Evolutionary conservation across 129 eudicot genomes (phyloP).

Genomic region (Escallonia rubra): DNA sequence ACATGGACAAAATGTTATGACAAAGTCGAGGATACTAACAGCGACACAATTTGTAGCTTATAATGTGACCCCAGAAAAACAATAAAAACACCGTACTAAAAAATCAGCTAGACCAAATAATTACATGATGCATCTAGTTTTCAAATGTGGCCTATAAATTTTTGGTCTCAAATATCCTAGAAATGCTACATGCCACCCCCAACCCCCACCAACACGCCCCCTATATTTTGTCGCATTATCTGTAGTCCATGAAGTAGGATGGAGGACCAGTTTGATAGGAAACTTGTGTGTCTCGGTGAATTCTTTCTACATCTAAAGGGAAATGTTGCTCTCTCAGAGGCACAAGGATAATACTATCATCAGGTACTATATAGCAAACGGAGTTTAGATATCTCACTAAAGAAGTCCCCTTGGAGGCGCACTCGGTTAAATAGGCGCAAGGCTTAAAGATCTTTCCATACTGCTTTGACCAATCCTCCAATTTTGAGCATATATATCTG

Average conservation of each 20-base stretch:
- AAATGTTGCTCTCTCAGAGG: no score
- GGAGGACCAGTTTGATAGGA: neutral
- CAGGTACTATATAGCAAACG: neutral
- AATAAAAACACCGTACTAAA: no score
- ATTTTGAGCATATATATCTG: slow-evolving; percentile 31
- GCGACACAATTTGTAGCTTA: no score
- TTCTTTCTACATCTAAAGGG: no score
- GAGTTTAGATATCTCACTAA: slow-evolving; percentile 15
- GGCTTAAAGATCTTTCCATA: slow-evolving; percentile 46
- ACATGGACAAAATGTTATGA: no score
- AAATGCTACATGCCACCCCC: neutral
- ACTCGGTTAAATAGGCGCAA: slow-evolving; percentile 34
- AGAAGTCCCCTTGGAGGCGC: slow-evolving; percentile 16
- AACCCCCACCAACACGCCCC: neutral
- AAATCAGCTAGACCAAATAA: no score
- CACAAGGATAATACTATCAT: neutral
- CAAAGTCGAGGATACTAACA: no score
- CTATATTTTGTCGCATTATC: neutral
- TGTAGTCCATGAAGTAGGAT: neutral
- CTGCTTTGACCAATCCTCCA: slow-evolving; percentile 34
- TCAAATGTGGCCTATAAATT: no score
- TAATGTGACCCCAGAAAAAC: no score
- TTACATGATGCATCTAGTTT: no score
- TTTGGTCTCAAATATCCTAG: no score
- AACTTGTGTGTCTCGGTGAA: no score